A percentile compares a stretch with the other conserved stretches of the same genome.
phyloP scores from a whole-genome alignment of 2,329 filamentous ascomycete species.

The Diplodia sapinea region DNA sequence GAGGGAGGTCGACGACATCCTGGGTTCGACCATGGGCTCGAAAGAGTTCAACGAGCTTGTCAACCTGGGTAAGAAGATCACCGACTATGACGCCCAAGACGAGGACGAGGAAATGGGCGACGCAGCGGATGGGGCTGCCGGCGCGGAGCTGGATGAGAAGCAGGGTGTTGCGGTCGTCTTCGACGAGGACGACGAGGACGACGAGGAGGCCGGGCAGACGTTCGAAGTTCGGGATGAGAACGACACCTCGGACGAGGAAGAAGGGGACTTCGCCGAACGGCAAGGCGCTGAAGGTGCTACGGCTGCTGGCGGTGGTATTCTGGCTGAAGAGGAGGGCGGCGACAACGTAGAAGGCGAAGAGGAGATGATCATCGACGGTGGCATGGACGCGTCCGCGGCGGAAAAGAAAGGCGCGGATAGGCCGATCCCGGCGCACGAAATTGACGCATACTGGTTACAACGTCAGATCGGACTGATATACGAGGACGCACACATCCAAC shows the following conservation, averaged over 20 bases:
- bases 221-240: slow-evolving; percentile 87
- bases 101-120: slow-evolving; percentile 88
- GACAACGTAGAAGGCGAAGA: slow-evolving; percentile 64
- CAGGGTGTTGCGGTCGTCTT: slow-evolving; percentile 98
- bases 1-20: slow-evolving; percentile 91
- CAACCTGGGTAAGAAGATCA: slow-evolving; percentile 97
- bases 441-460: slow-evolving; percentile 97
- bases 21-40: slow-evolving; percentile 79
- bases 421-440: slow-evolving; percentile 80
- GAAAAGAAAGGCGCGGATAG: slow-evolving; percentile 58
- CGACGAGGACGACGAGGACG: slow-evolving; percentile 82
- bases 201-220: slow-evolving; percentile 77
- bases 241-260: slow-evolving; percentile 74
- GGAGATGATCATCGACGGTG: slow-evolving; percentile 83
- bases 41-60: slow-evolving; percentile 98
- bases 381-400: slow-evolving; percentile 50
- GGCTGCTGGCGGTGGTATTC: slow-evolving; percentile 50
- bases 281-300: slow-evolving; percentile 58
- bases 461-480: slow-evolving; percentile 88
- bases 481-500: slow-evolving; percentile 87
- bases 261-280: slow-evolving; percentile 65
- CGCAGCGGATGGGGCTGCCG: slow-evolving; percentile 62
- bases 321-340: slow-evolving; percentile 37
- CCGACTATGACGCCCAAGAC: slow-evolving; percentile 95
- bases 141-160: slow-evolving; percentile 83